These are phyloP conservation scores for Huntiella decipiens DNA, from an alignment of 2,329 filamentous ascomycete genomes.

Conservation along the genomic window DNA sequence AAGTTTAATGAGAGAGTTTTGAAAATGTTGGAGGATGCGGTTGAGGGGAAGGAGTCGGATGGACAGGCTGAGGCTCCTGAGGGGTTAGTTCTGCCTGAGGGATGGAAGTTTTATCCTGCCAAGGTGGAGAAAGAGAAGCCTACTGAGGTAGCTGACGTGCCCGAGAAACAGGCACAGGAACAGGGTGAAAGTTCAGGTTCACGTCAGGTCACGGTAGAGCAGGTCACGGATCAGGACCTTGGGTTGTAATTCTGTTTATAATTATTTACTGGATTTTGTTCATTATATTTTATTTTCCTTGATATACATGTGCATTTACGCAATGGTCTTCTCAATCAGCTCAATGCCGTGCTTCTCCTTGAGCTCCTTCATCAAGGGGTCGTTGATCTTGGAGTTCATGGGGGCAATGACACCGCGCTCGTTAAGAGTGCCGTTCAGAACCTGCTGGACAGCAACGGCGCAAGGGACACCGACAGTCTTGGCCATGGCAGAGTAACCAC, in stretches of 20 bases:
- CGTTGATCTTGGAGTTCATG: slow-evolving; percentile 51
- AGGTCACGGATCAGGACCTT: too few relatives aligned
- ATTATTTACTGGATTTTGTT: slow-evolving; percentile 2
- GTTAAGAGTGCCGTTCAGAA: slow-evolving; percentile 53
- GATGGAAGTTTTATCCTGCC: slow-evolving; percentile 42
- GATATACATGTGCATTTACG: slow-evolving; percentile 15
- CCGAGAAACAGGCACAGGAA: too few relatives aligned
- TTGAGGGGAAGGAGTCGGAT: too few relatives aligned
- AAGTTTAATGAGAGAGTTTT: too few relatives aligned
- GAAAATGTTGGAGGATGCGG: too few relatives aligned
- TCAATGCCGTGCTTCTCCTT: slow-evolving; percentile 59
- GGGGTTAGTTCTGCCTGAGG: slow-evolving; percentile 43
- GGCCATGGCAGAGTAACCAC: slow-evolving; percentile 70
- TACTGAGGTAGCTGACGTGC: too few relatives aligned
- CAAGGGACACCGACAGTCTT: slow-evolving; percentile 57
- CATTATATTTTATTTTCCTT: slow-evolving; percentile 1
- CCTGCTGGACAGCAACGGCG: slow-evolving; percentile 49
- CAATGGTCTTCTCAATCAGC: slow-evolving; percentile 48
- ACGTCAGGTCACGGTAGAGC: too few relatives aligned
- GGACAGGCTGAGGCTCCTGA: slow-evolving; percentile 22
- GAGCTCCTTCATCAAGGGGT: slow-evolving; percentile 57
- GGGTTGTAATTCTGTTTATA: neutral
- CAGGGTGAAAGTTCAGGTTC: too few relatives aligned
- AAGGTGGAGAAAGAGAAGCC: slow-evolving; percentile 24
- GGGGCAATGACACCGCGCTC: slow-evolving; percentile 62